A percentile compares a stretch with the other conserved stretches of the same genome.
Conservation (phyloP, 208 protist species). For the Wallacemonas sp. region DNA sequence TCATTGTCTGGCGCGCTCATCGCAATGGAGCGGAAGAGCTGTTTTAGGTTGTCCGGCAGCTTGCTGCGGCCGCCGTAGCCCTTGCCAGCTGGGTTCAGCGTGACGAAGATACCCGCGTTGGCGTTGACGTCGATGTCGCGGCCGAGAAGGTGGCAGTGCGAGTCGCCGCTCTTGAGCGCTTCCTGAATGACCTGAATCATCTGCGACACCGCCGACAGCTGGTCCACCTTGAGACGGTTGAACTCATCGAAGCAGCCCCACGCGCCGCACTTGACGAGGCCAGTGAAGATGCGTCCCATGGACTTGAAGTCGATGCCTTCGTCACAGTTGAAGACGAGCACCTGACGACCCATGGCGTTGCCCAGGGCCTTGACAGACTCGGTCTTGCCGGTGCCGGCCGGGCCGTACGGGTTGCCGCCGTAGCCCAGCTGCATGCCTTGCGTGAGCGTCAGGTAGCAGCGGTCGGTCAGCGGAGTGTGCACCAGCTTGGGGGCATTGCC, state of each 20-base stretch:
- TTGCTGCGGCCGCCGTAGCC: constrained; percentile 98
- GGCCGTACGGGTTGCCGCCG: constrained; percentile 98
- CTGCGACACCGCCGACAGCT: constrained; percentile 98
- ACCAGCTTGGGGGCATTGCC: constrained; percentile 98
- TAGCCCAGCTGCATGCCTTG: constrained; percentile 98
- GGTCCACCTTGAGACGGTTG: constrained; percentile 98
- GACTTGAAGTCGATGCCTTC: constrained; percentile 99
- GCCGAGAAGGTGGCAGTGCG: constrained; percentile 90
- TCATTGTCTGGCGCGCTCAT: constrained; percentile 98
- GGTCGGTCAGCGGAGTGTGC: constrained; percentile 98
- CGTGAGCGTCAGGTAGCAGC: constrained; percentile 98
- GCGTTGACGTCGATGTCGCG: constrained; percentile 92
- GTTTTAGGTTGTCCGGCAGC: constrained; percentile 99
- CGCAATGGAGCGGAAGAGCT: constrained; percentile 98
- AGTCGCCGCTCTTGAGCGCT: constrained; percentile 93
- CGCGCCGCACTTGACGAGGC: constrained; percentile 98
- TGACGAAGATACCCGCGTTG: constrained; percentile 99
- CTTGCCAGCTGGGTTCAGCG: constrained; percentile 98
- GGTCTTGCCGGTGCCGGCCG: constrained; percentile 99
- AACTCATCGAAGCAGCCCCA: constrained; percentile 99
- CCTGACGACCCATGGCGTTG: constrained; percentile 96
- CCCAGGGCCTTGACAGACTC: constrained; percentile 99
- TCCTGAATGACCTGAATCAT: constrained; percentile 99
- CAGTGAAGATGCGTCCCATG: constrained; percentile 99
- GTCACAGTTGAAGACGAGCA: constrained; percentile 99